Base-by-base conservation (phyloP, 1,139 yeast genomes). In the Meyerozyma guilliermondii region DNA sequence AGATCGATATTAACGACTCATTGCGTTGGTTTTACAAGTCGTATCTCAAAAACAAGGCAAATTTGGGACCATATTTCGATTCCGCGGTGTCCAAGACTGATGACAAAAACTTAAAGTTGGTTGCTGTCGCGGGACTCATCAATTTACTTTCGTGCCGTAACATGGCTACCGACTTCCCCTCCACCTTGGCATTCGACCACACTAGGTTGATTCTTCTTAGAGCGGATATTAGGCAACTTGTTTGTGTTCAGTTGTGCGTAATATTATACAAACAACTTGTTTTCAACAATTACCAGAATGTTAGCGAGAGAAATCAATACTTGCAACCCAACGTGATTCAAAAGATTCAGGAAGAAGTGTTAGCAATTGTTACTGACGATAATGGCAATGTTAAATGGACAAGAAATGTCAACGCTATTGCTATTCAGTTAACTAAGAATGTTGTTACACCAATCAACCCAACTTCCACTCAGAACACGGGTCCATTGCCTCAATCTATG, bases 381-480 rank as follows among this genome's bases (percentile, higher is more conserved):
- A 84, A 82, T 56, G 96, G 96, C 3, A 87, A 85, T 58, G 80
- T 87, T 48, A 86, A 88, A 66, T 88, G 96, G 96, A 87, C 96
- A 1, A 80, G 87, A 56, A 87, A 88, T 59, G 79, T 87, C 30
- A 76, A 81, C 48, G 73, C 85, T 24, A 78, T 88, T 48, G 78
- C 92, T 6, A 73, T 88, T 46, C 95, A 87, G 57, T 63, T 87
- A 41, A 80, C 83, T 41, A 79, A 78, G 49, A 69, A 66, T 41
- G 66, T 65, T 10, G 49, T 46, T 8, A 49, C 53, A n/a, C 43
- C 48, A 37, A 51, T 59, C 41, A 45, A 50, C 22, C 45, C 50
- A 33, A 41, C 44, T 34, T 35, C 42, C 39, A 29, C 33, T 10
- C 33, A 29, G 18, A 13, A 4, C 18, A 8, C 14, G 18, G 11